Evolutionary conservation across 306 rosid genomes (phyloP), one percentile per base, ranked within the genome.

Genomic region (Rosa lucieae): DNA sequence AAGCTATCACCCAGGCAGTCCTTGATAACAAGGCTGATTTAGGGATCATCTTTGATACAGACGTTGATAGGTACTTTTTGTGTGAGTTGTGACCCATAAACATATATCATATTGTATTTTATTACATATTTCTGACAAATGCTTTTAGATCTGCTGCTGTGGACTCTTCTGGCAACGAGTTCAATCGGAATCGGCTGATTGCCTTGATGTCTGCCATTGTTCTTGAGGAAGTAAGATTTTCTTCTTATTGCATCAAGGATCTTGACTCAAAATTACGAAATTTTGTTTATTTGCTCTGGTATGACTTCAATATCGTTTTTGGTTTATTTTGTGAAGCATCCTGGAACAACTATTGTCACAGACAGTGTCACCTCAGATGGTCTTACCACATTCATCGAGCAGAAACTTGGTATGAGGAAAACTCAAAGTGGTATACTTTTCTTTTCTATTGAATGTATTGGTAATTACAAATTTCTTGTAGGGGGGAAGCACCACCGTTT

Each of bases 301-400:
- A 3, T 29, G 14, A 69, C 48, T 56, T 32, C 20, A 53, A 39
- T 49, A 29, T 12, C 21, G 53, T 23, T 44, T 80, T n/a, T 55
- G 15, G 82, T 61, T 77, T 66, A 9, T 32, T 75, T 69, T 82
- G 61, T 67, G 39, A 78, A 95, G 99, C 97, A 92, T 88, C 98
- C 98, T 49, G 90, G 96, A 85, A 95, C 99, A 83, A 95, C 96
- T 74, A 85, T 95, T 83, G 97, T 95, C 70, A 95, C 99, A 6
- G 99, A 95, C 86, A 95, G 99, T 75, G 99, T 95, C 80, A 95
- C 99, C 77, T 95, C 99, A 59, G 98, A 92, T 83, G 99, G 99
- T 72, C 92, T 95, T 67, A 91, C 98, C 85, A 79, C 89, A 39
- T 95, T 92, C 87, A 92, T 95, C 44, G 98, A 92, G 92, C 89